These are phyloP conservation scores for Metarhizium album DNA, from an alignment of 2,329 filamentous ascomycete genomes.

Conservation along the genomic window DNA sequence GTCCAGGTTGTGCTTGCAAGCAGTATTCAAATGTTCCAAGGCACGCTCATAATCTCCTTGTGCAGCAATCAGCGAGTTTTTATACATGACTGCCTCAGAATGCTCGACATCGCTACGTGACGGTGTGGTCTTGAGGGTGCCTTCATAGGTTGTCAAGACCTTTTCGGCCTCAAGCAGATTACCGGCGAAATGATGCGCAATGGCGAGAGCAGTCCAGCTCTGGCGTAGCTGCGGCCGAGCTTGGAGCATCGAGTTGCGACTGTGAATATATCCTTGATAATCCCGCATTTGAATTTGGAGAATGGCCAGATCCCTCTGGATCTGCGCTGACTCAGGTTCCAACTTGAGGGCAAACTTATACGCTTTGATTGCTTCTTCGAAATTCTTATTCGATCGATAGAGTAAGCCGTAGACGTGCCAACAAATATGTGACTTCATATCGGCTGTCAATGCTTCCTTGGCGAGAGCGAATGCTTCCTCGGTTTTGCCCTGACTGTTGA, in stretches of 20 bases:
- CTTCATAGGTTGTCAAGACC: constrained; percentile 83
- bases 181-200: constrained; percentile 85
- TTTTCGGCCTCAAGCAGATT: constrained; percentile 80
- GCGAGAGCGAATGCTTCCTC: constrained; percentile 91
- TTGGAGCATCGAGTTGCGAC: constrained; percentile 78
- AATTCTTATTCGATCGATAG: constrained; percentile 91
- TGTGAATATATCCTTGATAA: constrained; percentile 86
- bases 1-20: constrained; percentile 71
- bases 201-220: constrained; percentile 95
- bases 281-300: constrained; percentile 96
- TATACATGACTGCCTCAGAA: constrained; percentile 89
- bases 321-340: constrained; percentile 89
- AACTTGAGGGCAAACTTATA: constrained; percentile 92
- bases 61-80: constrained; percentile 89
- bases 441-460: constrained; percentile 83
- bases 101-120: constrained; percentile 77
- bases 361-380: constrained; percentile 97
- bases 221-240: constrained; percentile 70
- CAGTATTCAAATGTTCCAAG: constrained; percentile 71
- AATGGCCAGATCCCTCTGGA: constrained; percentile 84
- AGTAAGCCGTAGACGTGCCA: constrained; percentile 98
- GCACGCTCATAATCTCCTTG: constrained; percentile 73
- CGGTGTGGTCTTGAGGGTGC: constrained; percentile 75
- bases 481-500: constrained; percentile 83
- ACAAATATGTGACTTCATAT: constrained; percentile 99